phyloP scores from a whole-genome alignment of 805 yeast genomes.

The Millerago galiae region DNA sequence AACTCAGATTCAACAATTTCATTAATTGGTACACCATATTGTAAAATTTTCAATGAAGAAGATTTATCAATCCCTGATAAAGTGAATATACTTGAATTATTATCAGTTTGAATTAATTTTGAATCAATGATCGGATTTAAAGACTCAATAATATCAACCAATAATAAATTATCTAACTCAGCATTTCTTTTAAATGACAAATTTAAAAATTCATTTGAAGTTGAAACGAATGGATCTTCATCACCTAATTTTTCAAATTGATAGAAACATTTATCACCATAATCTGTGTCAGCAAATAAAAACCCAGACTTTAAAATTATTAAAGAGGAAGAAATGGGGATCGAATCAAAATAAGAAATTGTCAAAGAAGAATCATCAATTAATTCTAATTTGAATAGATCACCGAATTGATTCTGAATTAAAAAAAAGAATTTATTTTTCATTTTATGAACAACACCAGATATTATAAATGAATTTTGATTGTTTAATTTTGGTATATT shows the following conservation, averaged over 20 bases:
- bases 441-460: constrained; percentile 60
- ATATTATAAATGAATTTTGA: constrained; percentile 34
- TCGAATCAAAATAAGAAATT: constrained; percentile 72
- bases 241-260: constrained; percentile 77
- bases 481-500: constrained; percentile 49
- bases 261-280: constrained; percentile 59
- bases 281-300: constrained; percentile 58
- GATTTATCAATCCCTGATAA: constrained; percentile 37
- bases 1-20: constrained; percentile 70
- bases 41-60: constrained; percentile 41
- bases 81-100: constrained; percentile 31
- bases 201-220: constrained; percentile 23
- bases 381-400: constrained; percentile 60
- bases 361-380: constrained; percentile 28
- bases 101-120: constrained; percentile 24
- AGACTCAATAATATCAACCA: constrained; percentile 41
- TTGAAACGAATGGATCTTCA: constrained; percentile 34
- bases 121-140: constrained; percentile 48
- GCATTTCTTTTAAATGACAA: constrained; percentile 24
- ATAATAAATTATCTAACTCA: constrained; percentile 48
- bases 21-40: constrained; percentile 53
- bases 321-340: constrained; percentile 51
- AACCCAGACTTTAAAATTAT: constrained; percentile 70
- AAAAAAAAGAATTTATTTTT: constrained; percentile 58
- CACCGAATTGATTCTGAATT: constrained; percentile 68